Conservation (phyloP, 345 rosid species). For the Hevea brasiliensis region DNA sequence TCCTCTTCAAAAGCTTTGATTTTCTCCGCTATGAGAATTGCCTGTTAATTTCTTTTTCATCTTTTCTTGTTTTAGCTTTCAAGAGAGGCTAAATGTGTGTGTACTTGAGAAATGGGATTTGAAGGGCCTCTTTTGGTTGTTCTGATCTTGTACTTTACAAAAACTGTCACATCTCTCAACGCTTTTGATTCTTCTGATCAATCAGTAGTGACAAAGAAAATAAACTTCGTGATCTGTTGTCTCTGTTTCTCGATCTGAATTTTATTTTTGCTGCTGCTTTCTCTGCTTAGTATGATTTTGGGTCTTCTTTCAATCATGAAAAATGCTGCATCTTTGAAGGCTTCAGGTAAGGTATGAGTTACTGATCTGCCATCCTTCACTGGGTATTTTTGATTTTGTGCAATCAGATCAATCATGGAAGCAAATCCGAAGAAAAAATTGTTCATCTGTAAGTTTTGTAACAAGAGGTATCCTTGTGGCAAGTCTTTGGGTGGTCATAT, state of each 20-base stretch:
- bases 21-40: not conserved
- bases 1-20: constrained; percentile 2
- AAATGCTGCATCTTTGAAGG: constrained; percentile 32
- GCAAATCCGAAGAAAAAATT: constrained; percentile 53
- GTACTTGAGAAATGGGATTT: constrained; percentile 29
- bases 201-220: constrained; percentile 21
- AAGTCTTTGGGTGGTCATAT: constrained; percentile 91
- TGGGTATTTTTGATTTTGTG: constrained; percentile 34
- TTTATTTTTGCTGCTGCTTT: constrained; percentile 19
- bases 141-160: constrained; percentile 57
- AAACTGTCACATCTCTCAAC: constrained; percentile 51
- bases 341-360: constrained; percentile 40
- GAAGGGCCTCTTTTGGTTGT: constrained; percentile 37
- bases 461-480: constrained; percentile 72
- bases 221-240: constrained; percentile 40
- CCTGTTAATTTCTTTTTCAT: too few species aligned
- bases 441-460: constrained; percentile 68
- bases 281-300: not conserved
- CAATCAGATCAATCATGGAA: constrained; percentile 48
- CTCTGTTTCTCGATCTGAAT: constrained; percentile 32
- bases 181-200: constrained; percentile 33
- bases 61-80: not conserved
- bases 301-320: not conserved
- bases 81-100: constrained; percentile 15
- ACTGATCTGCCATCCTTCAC: constrained; percentile 24